These are phyloP conservation scores for Orbilia ellipsospora DNA, from an alignment of 2,329 filamentous ascomycete genomes.

Conservation along the genomic window DNA sequence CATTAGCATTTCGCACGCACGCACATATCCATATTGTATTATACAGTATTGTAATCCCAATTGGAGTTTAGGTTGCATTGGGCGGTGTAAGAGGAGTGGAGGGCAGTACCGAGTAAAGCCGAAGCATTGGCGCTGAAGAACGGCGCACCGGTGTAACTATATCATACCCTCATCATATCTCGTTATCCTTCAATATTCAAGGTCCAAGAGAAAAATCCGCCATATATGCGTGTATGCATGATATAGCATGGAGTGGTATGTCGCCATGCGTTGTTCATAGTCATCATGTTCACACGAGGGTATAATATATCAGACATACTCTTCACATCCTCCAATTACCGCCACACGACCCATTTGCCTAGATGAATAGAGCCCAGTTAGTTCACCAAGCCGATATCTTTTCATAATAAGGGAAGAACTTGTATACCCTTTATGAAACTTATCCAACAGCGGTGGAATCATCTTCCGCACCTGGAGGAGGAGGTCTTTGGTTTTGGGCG, in stretches of 20 bases:
- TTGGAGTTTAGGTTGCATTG: background rate
- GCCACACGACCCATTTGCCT: constrained; percentile 91
- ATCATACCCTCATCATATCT: background rate
- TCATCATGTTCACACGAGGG: no score
- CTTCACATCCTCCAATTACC: constrained; percentile 93
- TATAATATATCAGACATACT: constrained; percentile 64
- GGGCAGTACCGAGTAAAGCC: constrained; percentile 75
- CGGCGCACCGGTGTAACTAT: constrained; percentile 87
- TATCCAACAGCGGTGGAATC: constrained; percentile 92
- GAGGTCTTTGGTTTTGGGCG: constrained; percentile 74
- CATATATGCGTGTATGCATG: background rate
- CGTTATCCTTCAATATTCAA: background rate
- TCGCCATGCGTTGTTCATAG: no score
- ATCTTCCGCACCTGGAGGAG: constrained; percentile 85
- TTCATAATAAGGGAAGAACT: background rate
- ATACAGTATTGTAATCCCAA: background rate
- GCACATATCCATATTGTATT: no score
- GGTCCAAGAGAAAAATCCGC: background rate
- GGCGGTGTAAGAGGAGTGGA: constrained; percentile 10
- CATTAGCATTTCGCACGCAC: no score
- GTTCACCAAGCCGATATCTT: background rate
- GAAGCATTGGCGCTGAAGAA: constrained; percentile 99
- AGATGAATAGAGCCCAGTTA: constrained; percentile 61
- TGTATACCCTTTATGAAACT: constrained; percentile 89
- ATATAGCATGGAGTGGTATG: no score